Percentiles rank a stretch among this genome's conserved stretches.
phyloP scores from a whole-genome alignment of 2,329 filamentous ascomycete species.

The Colletotrichum limetticola region DNA sequence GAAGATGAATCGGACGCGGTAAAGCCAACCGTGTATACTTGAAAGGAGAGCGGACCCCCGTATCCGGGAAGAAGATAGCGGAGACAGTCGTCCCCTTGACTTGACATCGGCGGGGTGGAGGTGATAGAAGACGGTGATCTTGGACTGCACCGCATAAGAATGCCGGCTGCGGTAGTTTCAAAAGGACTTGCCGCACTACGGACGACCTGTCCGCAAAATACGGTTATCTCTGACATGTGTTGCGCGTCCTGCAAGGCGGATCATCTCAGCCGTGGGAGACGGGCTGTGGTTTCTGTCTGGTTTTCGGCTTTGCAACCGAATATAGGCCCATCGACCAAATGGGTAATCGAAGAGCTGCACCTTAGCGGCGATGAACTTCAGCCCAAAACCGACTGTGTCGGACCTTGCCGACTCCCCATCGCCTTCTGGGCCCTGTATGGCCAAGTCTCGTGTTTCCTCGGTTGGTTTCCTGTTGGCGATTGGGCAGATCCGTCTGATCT shows the following conservation, averaged over 20 bases:
- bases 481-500: constrained; percentile 19
- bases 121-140: background rate
- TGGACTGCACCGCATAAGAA: constrained; percentile 8
- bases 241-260: background rate
- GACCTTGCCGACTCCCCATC: background rate
- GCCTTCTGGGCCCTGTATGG: background rate
- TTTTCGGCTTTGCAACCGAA: background rate
- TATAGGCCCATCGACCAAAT: background rate
- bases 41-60: background rate
- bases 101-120: background rate
- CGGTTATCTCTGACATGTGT: background rate
- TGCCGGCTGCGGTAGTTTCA: constrained; percentile 25
- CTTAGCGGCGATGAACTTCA: constrained; percentile 1
- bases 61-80: background rate
- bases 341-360: constrained; percentile 4
- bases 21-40: background rate
- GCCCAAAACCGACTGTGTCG: constrained; percentile 21
- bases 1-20: background rate
- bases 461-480: background rate
- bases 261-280: background rate
- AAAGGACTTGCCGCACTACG: constrained; percentile 8
- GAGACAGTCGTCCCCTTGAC: background rate
- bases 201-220: background rate
- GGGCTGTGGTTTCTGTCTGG: background rate
- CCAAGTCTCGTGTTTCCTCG: background rate